phyloP scores from a whole-genome alignment of 2,329 filamentous ascomycete genomes.

The Ilyonectria robusta region DNA sequence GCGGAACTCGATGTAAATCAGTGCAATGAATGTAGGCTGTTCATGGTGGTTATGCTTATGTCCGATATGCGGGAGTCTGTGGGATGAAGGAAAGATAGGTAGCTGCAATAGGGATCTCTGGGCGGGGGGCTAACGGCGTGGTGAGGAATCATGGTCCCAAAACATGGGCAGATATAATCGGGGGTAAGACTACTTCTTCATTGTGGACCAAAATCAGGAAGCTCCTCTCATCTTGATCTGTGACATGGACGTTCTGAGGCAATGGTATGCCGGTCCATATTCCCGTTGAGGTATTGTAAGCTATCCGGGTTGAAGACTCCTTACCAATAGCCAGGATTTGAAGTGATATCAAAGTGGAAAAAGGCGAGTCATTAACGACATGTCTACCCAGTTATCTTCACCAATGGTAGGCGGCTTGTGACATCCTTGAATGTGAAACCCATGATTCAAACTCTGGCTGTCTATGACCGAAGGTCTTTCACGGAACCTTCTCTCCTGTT shows the following conservation, averaged over 20 bases:
- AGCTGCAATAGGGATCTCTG: slow-evolving; percentile 25
- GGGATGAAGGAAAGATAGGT: slow-evolving; percentile 17
- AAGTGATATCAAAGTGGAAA: no score
- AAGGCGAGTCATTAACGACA: no score
- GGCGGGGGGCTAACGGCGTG: slow-evolving; percentile 31
- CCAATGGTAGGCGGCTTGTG: background rate
- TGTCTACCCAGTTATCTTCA: background rate
- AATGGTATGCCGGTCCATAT: background rate
- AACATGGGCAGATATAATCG: slow-evolving; percentile 24
- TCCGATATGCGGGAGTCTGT: slow-evolving; percentile 30
- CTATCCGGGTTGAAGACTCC: no score
- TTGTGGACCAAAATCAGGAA: background rate
- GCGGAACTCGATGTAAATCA: slow-evolving; percentile 35
- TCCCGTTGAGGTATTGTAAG: no score
- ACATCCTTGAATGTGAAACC: background rate
- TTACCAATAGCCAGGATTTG: no score
- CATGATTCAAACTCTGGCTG: background rate
- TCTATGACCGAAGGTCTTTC: background rate
- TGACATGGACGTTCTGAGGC: background rate
- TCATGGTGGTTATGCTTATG: slow-evolving; percentile 27
- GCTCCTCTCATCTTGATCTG: background rate
- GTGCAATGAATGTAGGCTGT: slow-evolving; percentile 31
- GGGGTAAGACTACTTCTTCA: slow-evolving; percentile 10
- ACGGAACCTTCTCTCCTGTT: background rate
- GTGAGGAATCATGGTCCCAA: slow-evolving; percentile 20